These are phyloP conservation scores for Saccharomyces hybrid DNA, from an alignment of 1,139 yeast species.

Conservation along the genomic window DNA sequence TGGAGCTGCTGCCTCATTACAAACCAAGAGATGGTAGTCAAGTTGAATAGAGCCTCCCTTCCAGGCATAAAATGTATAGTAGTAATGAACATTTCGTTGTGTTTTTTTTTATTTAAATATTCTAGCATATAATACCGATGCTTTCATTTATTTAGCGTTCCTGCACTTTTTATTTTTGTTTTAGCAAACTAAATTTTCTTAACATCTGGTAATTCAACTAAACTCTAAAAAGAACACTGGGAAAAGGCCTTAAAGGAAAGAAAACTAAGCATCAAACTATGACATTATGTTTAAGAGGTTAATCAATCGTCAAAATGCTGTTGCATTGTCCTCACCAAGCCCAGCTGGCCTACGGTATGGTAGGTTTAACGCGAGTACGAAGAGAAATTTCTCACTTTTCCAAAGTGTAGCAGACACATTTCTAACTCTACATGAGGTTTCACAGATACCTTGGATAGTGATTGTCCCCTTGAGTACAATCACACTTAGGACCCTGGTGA, in stretches of 20 bases:
- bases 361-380: neutral
- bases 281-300: neutral
- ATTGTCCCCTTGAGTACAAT: slow-evolving; percentile 71
- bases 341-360: neutral
- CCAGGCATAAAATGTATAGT: neutral
- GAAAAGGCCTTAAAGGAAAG: neutral
- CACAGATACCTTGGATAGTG: slow-evolving; percentile 78
- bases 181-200: neutral
- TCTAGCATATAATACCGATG: neutral
- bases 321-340: neutral
- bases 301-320: neutral
- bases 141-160: neutral
- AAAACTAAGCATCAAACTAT: neutral
- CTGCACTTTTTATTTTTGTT: neutral
- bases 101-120: neutral
- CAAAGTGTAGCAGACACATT: slow-evolving; percentile 22
- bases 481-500: slow-evolving; percentile 53
- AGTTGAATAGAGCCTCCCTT: slow-evolving; percentile 45
- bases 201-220: neutral
- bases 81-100: neutral
- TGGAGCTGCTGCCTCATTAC: slow-evolving; percentile 66
- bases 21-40: slow-evolving; percentile 97
- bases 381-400: slow-evolving; percentile 13
- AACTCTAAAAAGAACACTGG: neutral
- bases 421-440: slow-evolving; percentile 38